Base-by-base conservation (phyloP, 805 yeast genomes). In the Priceomyces haplophilus region DNA sequence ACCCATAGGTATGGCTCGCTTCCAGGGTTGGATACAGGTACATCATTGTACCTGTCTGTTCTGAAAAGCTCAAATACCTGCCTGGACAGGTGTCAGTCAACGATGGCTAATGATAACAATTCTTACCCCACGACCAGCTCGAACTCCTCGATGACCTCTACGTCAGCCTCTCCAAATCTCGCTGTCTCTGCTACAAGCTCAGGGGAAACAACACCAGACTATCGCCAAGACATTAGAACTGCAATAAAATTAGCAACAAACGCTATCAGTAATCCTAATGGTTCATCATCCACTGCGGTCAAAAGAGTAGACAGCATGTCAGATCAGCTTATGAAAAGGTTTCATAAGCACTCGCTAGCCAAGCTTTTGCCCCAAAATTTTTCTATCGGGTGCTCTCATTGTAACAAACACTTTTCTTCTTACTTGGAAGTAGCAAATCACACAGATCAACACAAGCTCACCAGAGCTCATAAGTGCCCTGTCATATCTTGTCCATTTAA, bases 401-500 rank as follows among this genome's bases (percentile, higher is more conserved):
- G 44, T 25, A 34, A 45, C 18, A 15, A 34, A 11, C 24, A 30
- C 23, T 37, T 41, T 21, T 25, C 30, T 7, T 25, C 20, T 31
- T 33, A 32, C 31, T 34, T 44, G 37, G 48, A 52, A 7, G 48
- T 61, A 25, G 52, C 55, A 1, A 35, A 42, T 3, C 66, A 60
- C 39, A 51, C 50, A 37, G 61, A 60, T 21, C 37, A 47, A 18
- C 40, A 42, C 30, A 44, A 51, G 23, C 33, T 56, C 5, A 45
- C 46, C 17, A 46, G 54, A 12, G 8, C 41, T 8, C 51, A 47
- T 40, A 47, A 50, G 19, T 65, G 71, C 46, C 67, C 67, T 1
- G 55, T 61, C 1, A 39, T 46, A 11, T 47, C 50, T 11, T 65
- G 71, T 35, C 66, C 69, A 2, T 58, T 61, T 54, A 48, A 49